A percentile compares a stretch with the other conserved stretches of the same genome.
phyloP scores from a whole-genome alignment of 148 eudicot genomes.

The Dysphania ambrosioides region DNA sequence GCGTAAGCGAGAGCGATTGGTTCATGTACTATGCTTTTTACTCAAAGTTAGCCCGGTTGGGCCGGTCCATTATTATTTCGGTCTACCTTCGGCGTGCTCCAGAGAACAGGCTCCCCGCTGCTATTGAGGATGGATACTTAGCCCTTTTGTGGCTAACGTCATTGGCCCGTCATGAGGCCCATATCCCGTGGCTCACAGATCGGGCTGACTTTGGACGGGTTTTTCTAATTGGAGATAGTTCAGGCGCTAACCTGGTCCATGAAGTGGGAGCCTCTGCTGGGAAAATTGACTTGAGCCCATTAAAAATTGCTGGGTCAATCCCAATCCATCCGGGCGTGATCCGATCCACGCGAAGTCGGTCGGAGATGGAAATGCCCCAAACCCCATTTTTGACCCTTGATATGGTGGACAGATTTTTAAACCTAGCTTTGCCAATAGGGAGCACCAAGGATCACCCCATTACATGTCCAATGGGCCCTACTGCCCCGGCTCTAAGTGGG shows the following conservation, averaged over 20 bases:
- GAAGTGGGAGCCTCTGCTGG: constrained; percentile 64
- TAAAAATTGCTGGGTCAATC: constrained; percentile 51
- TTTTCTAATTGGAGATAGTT: constrained; percentile 77
- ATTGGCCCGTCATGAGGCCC: constrained; percentile 29
- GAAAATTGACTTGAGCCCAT: constrained; percentile 28
- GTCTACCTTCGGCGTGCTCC: constrained; percentile 65
- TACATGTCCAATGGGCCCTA: constrained; percentile 74
- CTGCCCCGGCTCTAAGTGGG: constrained; percentile 44
- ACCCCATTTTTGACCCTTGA: constrained; percentile 73
- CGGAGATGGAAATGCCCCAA: constrained; percentile 68
- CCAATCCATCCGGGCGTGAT: constrained; percentile 70
- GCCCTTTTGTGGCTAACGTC: constrained; percentile 60
- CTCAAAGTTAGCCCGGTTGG: constrained; percentile 42
- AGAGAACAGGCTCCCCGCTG: constrained; percentile 72
- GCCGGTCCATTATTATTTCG: constrained; percentile 45
- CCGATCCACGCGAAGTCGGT: constrained; percentile 56
- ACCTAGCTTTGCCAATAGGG: constrained; percentile 61
- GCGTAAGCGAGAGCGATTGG: constrained; percentile 68
- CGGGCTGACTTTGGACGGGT: constrained; percentile 55
- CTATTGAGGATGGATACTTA: constrained; percentile 52
- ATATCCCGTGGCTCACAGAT: constrained; percentile 34
- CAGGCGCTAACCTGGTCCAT: constrained; percentile 76
- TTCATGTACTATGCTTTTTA: constrained; percentile 68
- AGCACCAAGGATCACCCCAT: constrained; percentile 67
- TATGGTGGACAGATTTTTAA: constrained; percentile 75